A percentile compares a stretch with the other conserved stretches of the same genome.
Conservation (phyloP, 495 filamentous ascomycete species). For the Neurospora hispaniola region DNA sequence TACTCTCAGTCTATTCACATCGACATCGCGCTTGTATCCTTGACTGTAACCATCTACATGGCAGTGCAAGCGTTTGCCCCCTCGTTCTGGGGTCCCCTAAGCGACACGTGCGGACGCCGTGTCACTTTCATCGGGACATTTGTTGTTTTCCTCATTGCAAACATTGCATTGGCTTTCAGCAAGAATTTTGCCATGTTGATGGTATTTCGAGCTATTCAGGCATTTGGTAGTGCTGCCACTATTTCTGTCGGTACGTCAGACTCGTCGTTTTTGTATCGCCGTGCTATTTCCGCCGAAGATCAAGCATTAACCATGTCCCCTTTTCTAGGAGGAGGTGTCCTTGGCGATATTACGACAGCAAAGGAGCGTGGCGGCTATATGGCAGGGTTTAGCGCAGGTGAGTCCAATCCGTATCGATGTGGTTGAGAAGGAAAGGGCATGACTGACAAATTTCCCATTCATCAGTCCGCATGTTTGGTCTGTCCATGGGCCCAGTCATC, state of each 20-base stretch:
- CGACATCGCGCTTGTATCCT: conserved; percentile 9
- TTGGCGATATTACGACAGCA: conserved; percentile 40
- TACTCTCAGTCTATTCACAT: conserved; percentile 3
- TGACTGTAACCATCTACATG: conserved; percentile 24
- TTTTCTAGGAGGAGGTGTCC: conserved; percentile 31
- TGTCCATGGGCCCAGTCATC: conserved; percentile 48
- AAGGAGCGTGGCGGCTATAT: conserved; percentile 43
- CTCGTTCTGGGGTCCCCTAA: conserved; percentile 17
- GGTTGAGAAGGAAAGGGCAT: not conserved
- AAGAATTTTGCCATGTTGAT: conserved; percentile 37
- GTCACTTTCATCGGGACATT: conserved; percentile 41
- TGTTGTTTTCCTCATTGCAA: conserved; percentile 40
- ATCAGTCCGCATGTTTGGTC: conserved; percentile 33
- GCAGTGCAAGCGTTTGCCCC: conserved; percentile 21
- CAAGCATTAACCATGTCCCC: not conserved
- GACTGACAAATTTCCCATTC: conserved; percentile 1
- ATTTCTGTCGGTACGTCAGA: conserved; percentile 22
- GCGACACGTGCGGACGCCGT: conserved; percentile 15
- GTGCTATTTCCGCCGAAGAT: not conserved
- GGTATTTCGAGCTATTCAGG: conserved; percentile 43
- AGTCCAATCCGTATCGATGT: not conserved
- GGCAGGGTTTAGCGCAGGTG: conserved; percentile 35
- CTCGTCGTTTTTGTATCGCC: not conserved
- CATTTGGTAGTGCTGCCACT: conserved; percentile 37
- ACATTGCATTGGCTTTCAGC: conserved; percentile 40